These are phyloP conservation scores for Helichrysum umbraculigerum DNA, from an alignment of 129 eudicot genomes.

Conservation along the genomic window DNA sequence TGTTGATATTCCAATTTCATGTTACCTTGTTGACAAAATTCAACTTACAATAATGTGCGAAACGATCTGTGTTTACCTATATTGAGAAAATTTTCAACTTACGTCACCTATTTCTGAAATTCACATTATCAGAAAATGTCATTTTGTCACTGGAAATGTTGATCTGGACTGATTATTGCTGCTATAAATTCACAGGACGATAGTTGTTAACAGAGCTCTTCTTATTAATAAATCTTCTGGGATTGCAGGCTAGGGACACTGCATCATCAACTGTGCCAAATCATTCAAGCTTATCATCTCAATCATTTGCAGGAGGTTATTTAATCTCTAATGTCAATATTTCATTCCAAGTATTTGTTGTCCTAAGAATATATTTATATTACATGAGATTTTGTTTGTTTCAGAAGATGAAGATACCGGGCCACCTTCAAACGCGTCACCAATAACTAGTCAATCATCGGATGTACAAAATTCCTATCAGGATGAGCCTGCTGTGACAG, in stretches of 20 bases:
- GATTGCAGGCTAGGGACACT: slow-evolving; percentile 46
- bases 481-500: slow-evolving; percentile 51
- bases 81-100: neutral
- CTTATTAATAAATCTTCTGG: slow-evolving; percentile 8
- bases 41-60: no score
- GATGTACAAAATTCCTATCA: slow-evolving; percentile 53
- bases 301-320: slow-evolving; percentile 42
- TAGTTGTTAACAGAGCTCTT: neutral
- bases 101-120: neutral
- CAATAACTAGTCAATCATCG: slow-evolving; percentile 53
- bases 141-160: neutral
- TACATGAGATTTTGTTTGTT: neutral
- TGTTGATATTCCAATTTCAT: no score
- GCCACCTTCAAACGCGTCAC: slow-evolving; percentile 48
- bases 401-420: slow-evolving; percentile 54
- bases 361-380: neutral
- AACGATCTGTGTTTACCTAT: neutral
- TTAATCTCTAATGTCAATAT: slow-evolving; percentile 21
- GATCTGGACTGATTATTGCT: neutral
- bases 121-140: neutral
- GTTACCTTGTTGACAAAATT: no score
- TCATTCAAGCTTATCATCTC: slow-evolving; percentile 38
- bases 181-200: neutral
- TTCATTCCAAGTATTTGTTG: neutral
- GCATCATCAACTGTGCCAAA: slow-evolving; percentile 34